Percentiles rank a stretch among this genome's conserved stretches.
Conservation (phyloP, 768 basidiomycete species). For the Phylloporus scabripes region DNA sequence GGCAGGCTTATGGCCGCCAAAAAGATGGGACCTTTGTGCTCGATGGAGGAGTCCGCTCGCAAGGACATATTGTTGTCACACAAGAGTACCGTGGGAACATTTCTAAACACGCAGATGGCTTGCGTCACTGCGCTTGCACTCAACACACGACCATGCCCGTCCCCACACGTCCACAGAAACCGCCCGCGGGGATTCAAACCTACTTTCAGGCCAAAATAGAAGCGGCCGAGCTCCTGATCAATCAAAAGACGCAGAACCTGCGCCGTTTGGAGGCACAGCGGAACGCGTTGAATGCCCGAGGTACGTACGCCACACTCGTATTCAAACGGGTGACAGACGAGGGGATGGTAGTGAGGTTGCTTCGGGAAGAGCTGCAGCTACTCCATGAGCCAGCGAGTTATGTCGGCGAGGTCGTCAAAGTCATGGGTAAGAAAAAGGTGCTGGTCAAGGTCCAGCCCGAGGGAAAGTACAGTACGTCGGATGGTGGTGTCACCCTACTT, state of each 20-base stretch:
- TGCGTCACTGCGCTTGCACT: slow-evolving; percentile 9
- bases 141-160: slow-evolving; percentile 33
- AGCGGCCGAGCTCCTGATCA: slow-evolving; percentile 85
- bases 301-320: slow-evolving; percentile 36
- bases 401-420: slow-evolving; percentile 96
- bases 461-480: slow-evolving; percentile 89
- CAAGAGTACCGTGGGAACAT: slow-evolving; percentile 4
- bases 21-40: too few species aligned
- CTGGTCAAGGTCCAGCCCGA: slow-evolving; percentile 98
- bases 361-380: slow-evolving; percentile 88
- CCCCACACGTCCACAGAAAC: slow-evolving; percentile 29
- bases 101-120: not conserved
- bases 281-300: slow-evolving; percentile 94
- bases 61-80: too few species aligned
- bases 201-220: slow-evolving; percentile 98
- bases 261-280: slow-evolving; percentile 93
- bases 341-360: slow-evolving; percentile 59
- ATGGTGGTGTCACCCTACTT: too few species aligned
- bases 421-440: slow-evolving; percentile 99
- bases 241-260: slow-evolving; percentile 94
- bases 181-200: slow-evolving; percentile 68
- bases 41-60: too few species aligned
- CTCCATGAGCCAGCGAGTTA: slow-evolving; percentile 95
- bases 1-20: too few species aligned
- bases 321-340: not conserved